phyloP scores from a whole-genome alignment of 2,329 filamentous ascomycete species.

The Colletotrichum echinochloae region DNA sequence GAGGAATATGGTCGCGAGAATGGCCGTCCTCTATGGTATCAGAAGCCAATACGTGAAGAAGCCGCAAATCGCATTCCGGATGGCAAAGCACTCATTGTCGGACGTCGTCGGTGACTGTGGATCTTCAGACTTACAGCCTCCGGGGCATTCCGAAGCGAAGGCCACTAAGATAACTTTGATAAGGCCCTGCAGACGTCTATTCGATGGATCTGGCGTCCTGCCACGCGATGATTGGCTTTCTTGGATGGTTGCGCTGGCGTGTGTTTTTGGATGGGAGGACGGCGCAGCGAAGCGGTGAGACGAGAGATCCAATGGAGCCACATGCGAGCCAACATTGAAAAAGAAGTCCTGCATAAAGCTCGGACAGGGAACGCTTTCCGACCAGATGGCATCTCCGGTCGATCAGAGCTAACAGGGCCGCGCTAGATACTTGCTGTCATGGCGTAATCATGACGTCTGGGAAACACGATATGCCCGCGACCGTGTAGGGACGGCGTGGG shows the following conservation, averaged over 20 bases:
- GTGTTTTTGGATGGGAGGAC: not conserved
- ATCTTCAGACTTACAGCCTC: not conserved
- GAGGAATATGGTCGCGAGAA: slow-evolving; percentile 51
- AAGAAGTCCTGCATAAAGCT: not conserved
- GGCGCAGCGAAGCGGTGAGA: not conserved
- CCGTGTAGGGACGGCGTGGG: not conserved
- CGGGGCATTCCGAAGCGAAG: slow-evolving; percentile 12
- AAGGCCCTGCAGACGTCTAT: not conserved
- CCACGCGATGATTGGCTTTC: not conserved
- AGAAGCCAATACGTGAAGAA: slow-evolving; percentile 54
- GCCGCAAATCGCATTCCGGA: slow-evolving; percentile 45
- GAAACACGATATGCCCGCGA: slow-evolving; percentile 3
- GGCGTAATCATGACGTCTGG: slow-evolving; percentile 38
- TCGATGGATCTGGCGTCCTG: not conserved
- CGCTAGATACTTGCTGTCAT: slow-evolving; percentile 4
- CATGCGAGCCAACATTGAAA: not conserved
- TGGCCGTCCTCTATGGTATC: slow-evolving; percentile 53
- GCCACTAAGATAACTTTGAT: slow-evolving; percentile 8
- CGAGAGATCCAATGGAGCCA: not conserved
- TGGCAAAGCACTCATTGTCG: not conserved
- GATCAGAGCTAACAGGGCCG: not conserved
- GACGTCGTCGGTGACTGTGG: not conserved
- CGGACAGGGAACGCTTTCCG: not conserved
- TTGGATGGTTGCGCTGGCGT: not conserved
- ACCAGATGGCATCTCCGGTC: not conserved